Evolutionary conservation across 352 stramenopile species (phyloP).

Genomic region (Globisporangium ultimum): DNA sequence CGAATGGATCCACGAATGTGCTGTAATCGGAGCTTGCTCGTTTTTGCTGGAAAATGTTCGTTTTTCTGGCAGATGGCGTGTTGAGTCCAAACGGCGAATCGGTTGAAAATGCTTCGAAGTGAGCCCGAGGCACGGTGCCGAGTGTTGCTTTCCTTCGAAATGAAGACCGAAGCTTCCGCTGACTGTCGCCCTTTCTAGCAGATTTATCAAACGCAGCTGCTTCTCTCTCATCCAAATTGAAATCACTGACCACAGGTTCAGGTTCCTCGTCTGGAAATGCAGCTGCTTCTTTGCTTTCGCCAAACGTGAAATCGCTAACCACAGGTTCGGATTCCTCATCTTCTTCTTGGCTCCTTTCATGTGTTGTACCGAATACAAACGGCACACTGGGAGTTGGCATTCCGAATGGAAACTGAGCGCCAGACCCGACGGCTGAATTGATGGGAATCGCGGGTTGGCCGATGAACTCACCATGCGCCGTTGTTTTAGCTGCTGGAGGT

Average conservation of each 20-base stretch:
- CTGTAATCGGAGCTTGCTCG: conserved; percentile 21
- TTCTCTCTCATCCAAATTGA: conserved; percentile 9
- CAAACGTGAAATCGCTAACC: conserved; percentile 12
- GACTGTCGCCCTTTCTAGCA: conserved; percentile 7
- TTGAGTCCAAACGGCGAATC: conserved; percentile 32
- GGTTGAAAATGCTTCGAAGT: not conserved
- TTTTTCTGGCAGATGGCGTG: conserved; percentile 7
- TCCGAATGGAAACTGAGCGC: conserved; percentile 25
- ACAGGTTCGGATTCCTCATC: not conserved
- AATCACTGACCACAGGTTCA: conserved; percentile 5
- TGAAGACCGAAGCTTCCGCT: conserved; percentile 19
- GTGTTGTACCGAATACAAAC: conserved; percentile 20
- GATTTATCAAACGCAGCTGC: not conserved
- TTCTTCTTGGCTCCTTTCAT: no score
- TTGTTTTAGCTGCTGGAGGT: not conserved
- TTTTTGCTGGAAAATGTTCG: conserved; percentile 27
- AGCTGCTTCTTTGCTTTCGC: conserved; percentile 2
- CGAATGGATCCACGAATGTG: conserved; percentile 43
- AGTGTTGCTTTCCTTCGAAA: conserved; percentile 27
- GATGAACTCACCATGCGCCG: not conserved
- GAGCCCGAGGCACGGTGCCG: conserved; percentile 9
- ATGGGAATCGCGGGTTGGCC: no score
- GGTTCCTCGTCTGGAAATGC: not conserved
- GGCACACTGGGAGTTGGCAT: conserved; percentile 9
- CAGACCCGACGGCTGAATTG: conserved; percentile 8